Evolutionary conservation across 176 grass and related monocot genomes (phyloP).

Genomic region (Bolboschoenus planiculmis): DNA sequence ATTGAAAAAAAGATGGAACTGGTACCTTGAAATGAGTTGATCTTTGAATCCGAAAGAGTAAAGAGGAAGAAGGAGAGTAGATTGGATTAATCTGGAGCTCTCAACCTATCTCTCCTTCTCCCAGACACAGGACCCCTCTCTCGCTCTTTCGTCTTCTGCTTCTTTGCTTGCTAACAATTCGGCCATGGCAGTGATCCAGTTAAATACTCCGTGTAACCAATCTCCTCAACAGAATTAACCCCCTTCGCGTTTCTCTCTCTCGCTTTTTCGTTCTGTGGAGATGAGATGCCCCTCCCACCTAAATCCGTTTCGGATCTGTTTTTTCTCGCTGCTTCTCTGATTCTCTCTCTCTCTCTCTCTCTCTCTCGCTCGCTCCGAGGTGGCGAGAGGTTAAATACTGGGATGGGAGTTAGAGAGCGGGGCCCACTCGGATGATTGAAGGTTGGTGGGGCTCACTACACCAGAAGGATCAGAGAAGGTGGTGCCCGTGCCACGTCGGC

Average conservation of each 20-base stretch:
- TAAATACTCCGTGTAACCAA: slow-evolving; percentile 11
- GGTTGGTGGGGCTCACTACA: neutral
- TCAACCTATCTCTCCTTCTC: slow-evolving; percentile 24
- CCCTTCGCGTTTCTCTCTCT: neutral
- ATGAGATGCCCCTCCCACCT: neutral
- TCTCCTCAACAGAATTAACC: slow-evolving; percentile 17
- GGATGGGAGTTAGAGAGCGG: neutral
- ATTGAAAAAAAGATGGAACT: neutral
- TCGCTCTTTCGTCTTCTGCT: slow-evolving; percentile 12
- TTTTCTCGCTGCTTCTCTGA: neutral
- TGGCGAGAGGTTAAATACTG: neutral
- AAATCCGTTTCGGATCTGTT: neutral
- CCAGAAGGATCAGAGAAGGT: neutral
- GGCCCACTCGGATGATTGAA: slow-evolving; percentile 10
- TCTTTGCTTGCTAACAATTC: slow-evolving; percentile 8
- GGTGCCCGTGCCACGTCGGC: slow-evolving; percentile 11
- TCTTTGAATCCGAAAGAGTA: neutral
- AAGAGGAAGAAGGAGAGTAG: neutral
- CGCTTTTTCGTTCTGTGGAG: neutral
- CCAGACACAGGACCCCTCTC: neutral
- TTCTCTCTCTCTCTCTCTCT: neutral
- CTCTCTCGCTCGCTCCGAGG: neutral
- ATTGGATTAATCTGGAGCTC: neutral
- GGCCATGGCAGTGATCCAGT: slow-evolving; percentile 5
- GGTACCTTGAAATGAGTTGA: neutral